Base-by-base conservation (phyloP, 1,284 basidiomycete species). In the Athelia psychrophila region DNA sequence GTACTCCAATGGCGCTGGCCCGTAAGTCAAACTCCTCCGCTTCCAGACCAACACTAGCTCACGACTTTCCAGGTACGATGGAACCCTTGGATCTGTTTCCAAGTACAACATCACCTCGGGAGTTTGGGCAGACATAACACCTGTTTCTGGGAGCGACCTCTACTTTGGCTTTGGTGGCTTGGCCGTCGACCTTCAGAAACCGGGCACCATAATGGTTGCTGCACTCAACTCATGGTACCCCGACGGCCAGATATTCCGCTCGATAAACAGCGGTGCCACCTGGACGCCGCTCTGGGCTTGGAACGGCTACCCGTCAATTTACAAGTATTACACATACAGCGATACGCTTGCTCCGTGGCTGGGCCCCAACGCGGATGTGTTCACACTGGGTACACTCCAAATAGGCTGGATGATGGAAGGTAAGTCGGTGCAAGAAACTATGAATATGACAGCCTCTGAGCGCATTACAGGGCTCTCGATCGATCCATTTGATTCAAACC, bases 221-320 rank as follows among this genome's bases (percentile, higher is more conserved):
- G 38, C n/a, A 6, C 22, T 42, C 19, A 73, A 74, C 60, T 60
- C 62, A 16, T 72, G 65, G 68, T 69, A 70, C 74, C 82, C 82
- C 3, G 83, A 86, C 59, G 83, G 82, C n/a, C 81, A 84, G 57
- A 84, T 84, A 20, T 85, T 76, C 71, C 77, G 83, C 13, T 81
- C 79, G 6, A 80, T 71, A 2, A 69, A 86, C 59, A 69, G 79
- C 46, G 80, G 81, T 44, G 58, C 70, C 27, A 77, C 76, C 1
- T 83, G 81, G 81, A 73, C 76, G n/a, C 66, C 73, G 1, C 66
- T 85, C 18, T 86, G 83, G 82, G 67, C 66, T 9, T 83, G 78
- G 79, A 63, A 58, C 18, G 59, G 58, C 20, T 81, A 81, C 50
- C 76, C 80, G 0, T 69, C 64, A 8, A 65, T 83, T 55, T 69